Base-by-base conservation (phyloP, 225 moss, liverwort and hornwort genomes). In the Straminergon stramineum region DNA sequence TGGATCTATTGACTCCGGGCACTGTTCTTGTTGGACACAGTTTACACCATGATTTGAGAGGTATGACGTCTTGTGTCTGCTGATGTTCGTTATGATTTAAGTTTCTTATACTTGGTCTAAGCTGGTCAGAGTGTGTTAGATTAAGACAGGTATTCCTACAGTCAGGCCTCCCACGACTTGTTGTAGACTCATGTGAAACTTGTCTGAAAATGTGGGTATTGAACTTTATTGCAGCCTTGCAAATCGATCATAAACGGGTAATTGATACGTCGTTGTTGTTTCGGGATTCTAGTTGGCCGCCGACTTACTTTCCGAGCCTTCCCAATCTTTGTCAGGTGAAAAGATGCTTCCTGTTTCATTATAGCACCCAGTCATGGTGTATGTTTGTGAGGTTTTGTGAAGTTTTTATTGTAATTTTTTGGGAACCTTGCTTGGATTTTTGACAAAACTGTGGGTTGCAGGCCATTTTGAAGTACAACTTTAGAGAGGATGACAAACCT, bases 381-480 rank as follows among this genome's bases (percentile, higher is more conserved):
- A 35, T 86, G 27, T 81, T 61, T 90, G 48, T 82, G 56, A 45
- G 55, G 27, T 37, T 76, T 81, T 67, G 56, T 65, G 24, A 52
- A 65, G 63, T 45, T 58, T 34, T 26, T 55, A 61, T 81, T 66
- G 4, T 32, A 37, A 13, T n/a, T 80, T 69, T 62, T 77, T 70
- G 68, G 76, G 51, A 71, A 43, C 32, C 70, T 52, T 88, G 11
- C 75, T 41, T 90, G 55, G 31, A 64, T 66, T 71, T 83, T 55
- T 90, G 86, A 86, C 75, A 39, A 61, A 65, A 48, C 61, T 78
- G 26, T 88, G 65, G 56, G 37, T 67, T 73, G 79, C 87, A 96
- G 94, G 86, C 86, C 68, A 92, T 96, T 81, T 90, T 96, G 68
- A 93, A 95, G 64, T 95, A 95, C 77, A 92, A 94, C n/a, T 96